Base-by-base conservation (phyloP, 2,329 filamentous ascomycete genomes). In the Epichloe typhina region DNA sequence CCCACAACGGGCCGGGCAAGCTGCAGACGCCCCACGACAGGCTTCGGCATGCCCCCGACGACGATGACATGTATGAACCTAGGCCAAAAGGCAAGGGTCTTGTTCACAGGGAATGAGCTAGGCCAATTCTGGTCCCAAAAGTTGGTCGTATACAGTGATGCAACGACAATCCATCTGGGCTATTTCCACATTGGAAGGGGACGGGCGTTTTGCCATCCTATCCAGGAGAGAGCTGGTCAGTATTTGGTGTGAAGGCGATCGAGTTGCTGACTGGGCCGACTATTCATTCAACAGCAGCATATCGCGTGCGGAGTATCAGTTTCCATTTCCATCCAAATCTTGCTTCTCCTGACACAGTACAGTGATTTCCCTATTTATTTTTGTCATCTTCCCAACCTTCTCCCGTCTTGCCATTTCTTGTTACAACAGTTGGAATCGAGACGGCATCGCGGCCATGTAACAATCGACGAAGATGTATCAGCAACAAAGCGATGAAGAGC, bases 1-100 rank as follows among this genome's bases (percentile, higher is more conserved):
- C 55, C 17, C 37, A 56, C 7, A 54, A 51, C 39, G 58, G 52
- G 23, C 52, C 53, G 35, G 46, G 54, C 13, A 47, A 55, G 39
- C 50, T 50, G 19, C 53, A 58, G 49, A 55, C 56, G 33, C 57
- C 54, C 3, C 50, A 55, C 39, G 50, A 39, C 23, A 51, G 53
- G 46, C 43, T 50, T 11, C 56, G 57, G 13, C 61, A 66, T n/a
- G 59, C 60, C 31, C 63, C 60, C 3, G 62, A 66, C 38, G 63
- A 66, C 37, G 67, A 70, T 36, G 67, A 71, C 46, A 57, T 72
- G 40, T 72, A 73, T 50, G 65, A 68, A 42, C 61, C 66, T n/a
- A 59, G 62, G 15, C 59, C 64, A 19, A 69, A 65, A 57, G 63
- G 58, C 50, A 69, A 70, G 53, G 62, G 68, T 43, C 64, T 68